Percentiles rank a stretch among this genome's conserved stretches.
Evolutionary conservation across 768 basidiomycete species (phyloP).

Genomic region (Auriscalpium orientale): DNA sequence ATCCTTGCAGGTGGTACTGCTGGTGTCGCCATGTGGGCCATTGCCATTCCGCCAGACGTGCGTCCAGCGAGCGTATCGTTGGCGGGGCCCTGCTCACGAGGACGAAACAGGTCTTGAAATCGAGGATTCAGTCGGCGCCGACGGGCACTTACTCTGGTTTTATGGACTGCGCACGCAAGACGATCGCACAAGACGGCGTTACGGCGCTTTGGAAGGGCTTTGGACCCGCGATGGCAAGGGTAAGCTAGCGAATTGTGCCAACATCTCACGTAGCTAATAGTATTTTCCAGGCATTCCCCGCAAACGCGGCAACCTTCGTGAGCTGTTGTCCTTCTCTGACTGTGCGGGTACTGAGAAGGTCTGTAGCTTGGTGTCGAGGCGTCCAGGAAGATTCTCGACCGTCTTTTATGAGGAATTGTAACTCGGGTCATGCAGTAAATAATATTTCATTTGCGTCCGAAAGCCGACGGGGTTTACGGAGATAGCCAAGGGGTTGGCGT

Average conservation of each 20-base stretch:
- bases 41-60: slow-evolving; percentile 96
- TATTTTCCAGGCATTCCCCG: slow-evolving; percentile 78
- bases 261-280: neutral
- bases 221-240: slow-evolving; percentile 92
- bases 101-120: slow-evolving; percentile 79
- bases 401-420: slow-evolving; percentile 35
- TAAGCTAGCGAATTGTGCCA: slow-evolving; percentile 30
- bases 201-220: slow-evolving; percentile 94
- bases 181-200: slow-evolving; percentile 83
- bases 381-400: slow-evolving; percentile 77
- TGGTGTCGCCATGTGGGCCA: slow-evolving; percentile 96
- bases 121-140: slow-evolving; percentile 92
- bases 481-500: too few species aligned
- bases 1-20: slow-evolving; percentile 91
- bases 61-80: slow-evolving; percentile 23
- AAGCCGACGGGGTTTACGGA: too few species aligned
- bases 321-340: slow-evolving; percentile 25
- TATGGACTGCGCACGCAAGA: slow-evolving; percentile 87
- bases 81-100: neutral
- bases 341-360: slow-evolving; percentile 15
- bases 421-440: too few species aligned
- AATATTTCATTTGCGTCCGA: too few species aligned
- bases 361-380: slow-evolving; percentile 85
- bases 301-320: slow-evolving; percentile 92
- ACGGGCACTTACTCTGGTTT: slow-evolving; percentile 94